A percentile compares a stretch with the other conserved stretches of the same genome.
These are phyloP conservation scores for Neurospora terricola DNA, from an alignment of 495 filamentous ascomycete species.

Conservation along the genomic window DNA sequence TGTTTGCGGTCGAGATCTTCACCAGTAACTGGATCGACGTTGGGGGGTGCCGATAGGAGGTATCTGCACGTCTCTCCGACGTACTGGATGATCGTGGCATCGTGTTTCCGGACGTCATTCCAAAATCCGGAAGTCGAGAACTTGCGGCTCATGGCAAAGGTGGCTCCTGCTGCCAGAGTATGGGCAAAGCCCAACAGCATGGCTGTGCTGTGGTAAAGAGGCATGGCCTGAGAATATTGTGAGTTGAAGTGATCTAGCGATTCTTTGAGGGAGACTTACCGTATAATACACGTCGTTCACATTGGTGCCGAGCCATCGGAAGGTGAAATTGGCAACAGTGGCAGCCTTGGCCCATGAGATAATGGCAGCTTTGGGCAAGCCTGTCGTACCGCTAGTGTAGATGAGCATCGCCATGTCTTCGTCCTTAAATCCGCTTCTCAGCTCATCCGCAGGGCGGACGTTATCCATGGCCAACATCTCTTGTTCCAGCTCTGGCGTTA, in stretches of 20 bases:
- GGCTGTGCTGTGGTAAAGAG: slow-evolving; percentile 86
- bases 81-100: slow-evolving; percentile 84
- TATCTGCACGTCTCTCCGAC: slow-evolving; percentile 94
- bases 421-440: slow-evolving; percentile 38
- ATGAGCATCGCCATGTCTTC: slow-evolving; percentile 65
- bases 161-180: slow-evolving; percentile 48
- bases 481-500: slow-evolving; percentile 53
- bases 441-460: slow-evolving; percentile 52
- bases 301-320: slow-evolving; percentile 47
- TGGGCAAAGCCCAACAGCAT: slow-evolving; percentile 57
- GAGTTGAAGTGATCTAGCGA: background rate
- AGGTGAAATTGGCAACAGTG: slow-evolving; percentile 43
- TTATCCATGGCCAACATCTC: slow-evolving; percentile 48
- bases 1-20: slow-evolving; percentile 70
- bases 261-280: slow-evolving; percentile 30
- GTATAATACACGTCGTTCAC: slow-evolving; percentile 70
- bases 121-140: slow-evolving; percentile 82
- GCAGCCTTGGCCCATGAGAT: slow-evolving; percentile 65
- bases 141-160: slow-evolving; percentile 64
- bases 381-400: slow-evolving; percentile 82
- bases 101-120: slow-evolving; percentile 59
- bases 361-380: slow-evolving; percentile 83
- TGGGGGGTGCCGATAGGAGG: slow-evolving; percentile 61
- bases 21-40: slow-evolving; percentile 52
- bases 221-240: slow-evolving; percentile 59